Base-by-base conservation (phyloP, 202 grass and related monocot genomes). In the Sporobolus alterniflorus region DNA sequence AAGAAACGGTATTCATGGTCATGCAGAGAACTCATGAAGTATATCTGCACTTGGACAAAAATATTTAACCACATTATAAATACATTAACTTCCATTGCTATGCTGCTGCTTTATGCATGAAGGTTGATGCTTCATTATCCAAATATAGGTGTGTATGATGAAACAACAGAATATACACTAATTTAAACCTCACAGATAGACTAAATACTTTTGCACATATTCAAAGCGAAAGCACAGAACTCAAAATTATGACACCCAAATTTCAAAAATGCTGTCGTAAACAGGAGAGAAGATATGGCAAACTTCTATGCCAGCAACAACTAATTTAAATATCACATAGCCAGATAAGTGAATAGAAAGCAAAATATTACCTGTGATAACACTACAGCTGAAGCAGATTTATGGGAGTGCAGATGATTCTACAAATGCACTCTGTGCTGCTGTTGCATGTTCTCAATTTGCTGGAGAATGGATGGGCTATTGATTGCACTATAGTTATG, bases 391-490 rank as follows among this genome's bases (percentile, higher is more conserved):
- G 86, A 83, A 70, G 78, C 62, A 14, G 89, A 87, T 71, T 89
- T 89, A 31, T 12, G 78, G 60, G 82, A 86, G 67, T 89, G 83
- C 33, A 83, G 75, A 59, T 89, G 90, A 86, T 67, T 70, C 75
- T 92, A 94, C 51, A 71, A 83, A 88, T 89, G 82, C 12, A 69
- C 26, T 21, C 91, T 88, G 72, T 99, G 97, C 41, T 73, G 90
- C 75, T 86, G 77, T 76, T 99, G 93, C 81, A 85, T 94, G 34
- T 84, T 73, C 67, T 78, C 91, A 73, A 96, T 96, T 67, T 96
- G 87, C 64, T 91, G 88, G 65, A 99, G 91, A 71, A 84, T 76
- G 64, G 88, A 75, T 87, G 89, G 75, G 69, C 96, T 96, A 79
- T 99, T 84, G 20, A 99, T 96, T 79, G 80, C 81, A 54, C 81